Conservation (phyloP, 1,284 basidiomycete species). For the Paramarasmius palmivorus region DNA sequence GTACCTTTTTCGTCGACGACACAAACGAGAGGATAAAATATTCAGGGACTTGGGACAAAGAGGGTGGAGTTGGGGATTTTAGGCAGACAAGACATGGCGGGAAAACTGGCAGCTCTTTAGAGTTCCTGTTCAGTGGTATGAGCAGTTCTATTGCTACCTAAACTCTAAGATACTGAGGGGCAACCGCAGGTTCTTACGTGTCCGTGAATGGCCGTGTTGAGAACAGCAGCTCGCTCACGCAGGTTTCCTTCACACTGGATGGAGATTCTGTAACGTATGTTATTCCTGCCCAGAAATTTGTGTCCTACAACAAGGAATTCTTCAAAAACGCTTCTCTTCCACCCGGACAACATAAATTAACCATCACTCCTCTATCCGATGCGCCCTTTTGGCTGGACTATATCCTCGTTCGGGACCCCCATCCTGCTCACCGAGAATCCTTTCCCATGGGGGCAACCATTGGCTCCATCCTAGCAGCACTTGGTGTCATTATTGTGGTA, state of each 20-base stretch:
- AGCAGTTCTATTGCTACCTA: not conserved
- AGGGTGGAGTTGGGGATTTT: constrained; percentile 19
- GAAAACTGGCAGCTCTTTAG: constrained; percentile 18
- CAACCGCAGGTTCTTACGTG: constrained; percentile 18
- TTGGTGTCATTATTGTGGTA: not conserved
- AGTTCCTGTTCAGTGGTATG: constrained; percentile 22
- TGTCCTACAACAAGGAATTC: constrained; percentile 21
- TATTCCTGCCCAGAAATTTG: constrained; percentile 14
- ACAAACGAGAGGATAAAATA: constrained; percentile 17
- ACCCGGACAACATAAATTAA: constrained; percentile 21
- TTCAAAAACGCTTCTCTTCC: constrained; percentile 18
- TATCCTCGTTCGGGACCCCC: constrained; percentile 18
- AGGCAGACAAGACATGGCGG: constrained; percentile 20
- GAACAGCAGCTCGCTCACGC: constrained; percentile 15
- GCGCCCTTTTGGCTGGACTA: constrained; percentile 24
- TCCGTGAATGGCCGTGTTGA: constrained; percentile 22
- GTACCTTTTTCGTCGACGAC: constrained; percentile 24
- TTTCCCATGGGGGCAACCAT: constrained; percentile 10
- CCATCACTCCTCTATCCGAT: constrained; percentile 17
- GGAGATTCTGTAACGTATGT: constrained; percentile 18
- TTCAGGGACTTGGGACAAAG: constrained; percentile 19
- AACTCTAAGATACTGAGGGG: not conserved
- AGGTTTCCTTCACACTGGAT: constrained; percentile 23
- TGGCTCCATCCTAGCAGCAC: constrained; percentile 13
- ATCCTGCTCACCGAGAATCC: constrained; percentile 7